These are phyloP conservation scores for Solanum bukasovii DNA, from an alignment of 257 asterid genomes.

Conservation along the genomic window DNA sequence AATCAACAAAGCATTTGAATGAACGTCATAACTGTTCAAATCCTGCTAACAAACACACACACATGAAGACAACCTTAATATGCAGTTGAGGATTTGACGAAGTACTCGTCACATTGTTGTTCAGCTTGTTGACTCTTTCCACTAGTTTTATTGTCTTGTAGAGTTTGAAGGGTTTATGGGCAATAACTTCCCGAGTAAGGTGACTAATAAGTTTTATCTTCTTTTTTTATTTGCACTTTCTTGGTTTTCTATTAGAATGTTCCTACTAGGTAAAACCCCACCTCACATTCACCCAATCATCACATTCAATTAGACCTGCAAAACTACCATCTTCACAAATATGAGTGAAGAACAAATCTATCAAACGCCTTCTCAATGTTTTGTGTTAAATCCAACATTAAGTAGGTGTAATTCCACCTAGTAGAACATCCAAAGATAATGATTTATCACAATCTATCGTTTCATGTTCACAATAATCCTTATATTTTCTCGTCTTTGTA, in stretches of 20 bases:
- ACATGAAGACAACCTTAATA: background rate
- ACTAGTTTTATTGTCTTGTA: background rate
- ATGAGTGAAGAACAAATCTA: background rate
- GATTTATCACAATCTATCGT: background rate
- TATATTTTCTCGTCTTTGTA: background rate
- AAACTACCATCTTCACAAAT: background rate
- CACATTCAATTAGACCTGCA: background rate
- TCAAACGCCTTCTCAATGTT: background rate
- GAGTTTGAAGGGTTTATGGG: background rate
- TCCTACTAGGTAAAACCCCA: background rate
- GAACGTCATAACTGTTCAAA: background rate
- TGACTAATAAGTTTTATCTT: background rate
- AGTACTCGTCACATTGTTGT: background rate
- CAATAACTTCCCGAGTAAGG: background rate
- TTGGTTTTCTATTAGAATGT: background rate
- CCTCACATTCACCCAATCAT: constrained; percentile 1
- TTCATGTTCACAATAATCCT: background rate
- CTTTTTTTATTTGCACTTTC: background rate
- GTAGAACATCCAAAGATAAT: background rate
- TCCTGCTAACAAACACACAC: background rate
- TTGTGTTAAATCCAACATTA: background rate
- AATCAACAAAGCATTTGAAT: background rate
- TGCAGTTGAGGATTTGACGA: background rate
- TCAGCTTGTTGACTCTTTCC: background rate
- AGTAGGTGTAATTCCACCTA: background rate